phyloP scores from a whole-genome alignment of 2,329 filamentous ascomycete genomes.

The Aureobasidium pullulans region DNA sequence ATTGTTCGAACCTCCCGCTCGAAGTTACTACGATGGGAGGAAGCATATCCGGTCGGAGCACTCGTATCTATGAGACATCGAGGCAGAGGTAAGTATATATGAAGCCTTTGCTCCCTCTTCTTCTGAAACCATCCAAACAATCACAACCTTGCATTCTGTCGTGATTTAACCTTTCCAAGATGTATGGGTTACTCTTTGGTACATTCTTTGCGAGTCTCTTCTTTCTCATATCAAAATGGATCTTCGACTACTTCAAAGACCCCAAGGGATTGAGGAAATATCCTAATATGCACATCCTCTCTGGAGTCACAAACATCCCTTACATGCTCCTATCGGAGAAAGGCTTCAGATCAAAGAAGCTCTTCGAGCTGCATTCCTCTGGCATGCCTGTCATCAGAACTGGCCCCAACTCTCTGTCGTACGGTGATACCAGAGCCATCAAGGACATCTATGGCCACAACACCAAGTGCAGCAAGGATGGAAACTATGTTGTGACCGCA shows the following conservation, averaged over 20 bases:
- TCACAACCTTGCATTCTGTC: no score
- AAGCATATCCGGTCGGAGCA: background rate
- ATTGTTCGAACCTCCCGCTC: background rate
- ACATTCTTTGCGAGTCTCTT: background rate
- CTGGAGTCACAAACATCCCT: slow-evolving; percentile 39
- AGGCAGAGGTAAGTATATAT: background rate
- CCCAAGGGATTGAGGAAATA: slow-evolving; percentile 43
- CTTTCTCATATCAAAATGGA: background rate
- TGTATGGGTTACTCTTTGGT: background rate
- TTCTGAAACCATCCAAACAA: no score
- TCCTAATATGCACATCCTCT: slow-evolving; percentile 36
- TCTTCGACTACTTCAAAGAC: slow-evolving; percentile 34
- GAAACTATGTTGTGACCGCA: slow-evolving; percentile 24
- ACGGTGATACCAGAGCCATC: slow-evolving; percentile 32
- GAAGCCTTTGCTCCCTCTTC: no score
- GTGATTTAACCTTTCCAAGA: no score
- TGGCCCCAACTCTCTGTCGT: slow-evolving; percentile 41
- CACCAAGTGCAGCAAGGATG: slow-evolving; percentile 30
- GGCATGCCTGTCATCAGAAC: slow-evolving; percentile 37
- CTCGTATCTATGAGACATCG: background rate
- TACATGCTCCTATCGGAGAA: slow-evolving; percentile 37
- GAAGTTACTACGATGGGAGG: background rate
- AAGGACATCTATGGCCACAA: slow-evolving; percentile 34
- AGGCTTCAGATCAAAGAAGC: slow-evolving; percentile 36
- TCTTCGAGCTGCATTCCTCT: slow-evolving; percentile 38